These are phyloP conservation scores for Daedaleopsis sinensis DNA, from an alignment of 768 basidiomycete species.

Conservation along the genomic window DNA sequence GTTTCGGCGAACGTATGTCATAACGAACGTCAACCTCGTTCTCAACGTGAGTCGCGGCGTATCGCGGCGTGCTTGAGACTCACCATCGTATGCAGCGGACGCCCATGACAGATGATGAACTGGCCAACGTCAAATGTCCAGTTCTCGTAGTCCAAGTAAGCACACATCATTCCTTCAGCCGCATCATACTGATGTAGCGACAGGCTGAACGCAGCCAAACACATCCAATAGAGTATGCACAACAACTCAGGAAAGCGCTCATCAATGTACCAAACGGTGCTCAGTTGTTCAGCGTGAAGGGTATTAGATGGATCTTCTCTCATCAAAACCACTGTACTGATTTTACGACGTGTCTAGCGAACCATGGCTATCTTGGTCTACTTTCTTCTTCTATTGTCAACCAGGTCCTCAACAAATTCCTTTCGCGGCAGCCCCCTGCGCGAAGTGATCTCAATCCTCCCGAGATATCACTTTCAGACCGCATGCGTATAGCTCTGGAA, in stretches of 20 bases:
- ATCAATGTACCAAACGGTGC: slow-evolving; percentile 48
- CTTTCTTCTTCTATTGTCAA: slow-evolving; percentile 62
- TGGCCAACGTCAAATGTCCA: slow-evolving; percentile 60
- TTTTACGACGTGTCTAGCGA: slow-evolving; percentile 1
- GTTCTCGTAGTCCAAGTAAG: slow-evolving; percentile 71
- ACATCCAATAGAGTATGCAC: slow-evolving; percentile 59
- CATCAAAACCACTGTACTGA: too few relatives aligned
- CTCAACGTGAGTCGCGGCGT: slow-evolving; percentile 54
- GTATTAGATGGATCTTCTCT: slow-evolving; percentile 34
- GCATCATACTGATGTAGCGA: background rate
- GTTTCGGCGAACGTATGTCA: slow-evolving; percentile 48
- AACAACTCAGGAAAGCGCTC: slow-evolving; percentile 52
- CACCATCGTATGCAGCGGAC: slow-evolving; percentile 47
- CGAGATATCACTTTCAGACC: slow-evolving; percentile 40
- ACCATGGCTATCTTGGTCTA: slow-evolving; percentile 55
- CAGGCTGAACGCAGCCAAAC: slow-evolving; percentile 65
- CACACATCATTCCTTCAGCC: background rate
- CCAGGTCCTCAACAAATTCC: slow-evolving; percentile 63
- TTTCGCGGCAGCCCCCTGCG: slow-evolving; percentile 53
- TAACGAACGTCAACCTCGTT: slow-evolving; percentile 57
- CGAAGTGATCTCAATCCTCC: slow-evolving; percentile 51
- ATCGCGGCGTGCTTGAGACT: background rate
- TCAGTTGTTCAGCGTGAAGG: slow-evolving; percentile 65
- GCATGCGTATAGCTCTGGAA: slow-evolving; percentile 57
- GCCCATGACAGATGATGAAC: slow-evolving; percentile 48